Conservation (phyloP, 768 basidiomycete species). For the Strobilomyces echinocephalus region DNA sequence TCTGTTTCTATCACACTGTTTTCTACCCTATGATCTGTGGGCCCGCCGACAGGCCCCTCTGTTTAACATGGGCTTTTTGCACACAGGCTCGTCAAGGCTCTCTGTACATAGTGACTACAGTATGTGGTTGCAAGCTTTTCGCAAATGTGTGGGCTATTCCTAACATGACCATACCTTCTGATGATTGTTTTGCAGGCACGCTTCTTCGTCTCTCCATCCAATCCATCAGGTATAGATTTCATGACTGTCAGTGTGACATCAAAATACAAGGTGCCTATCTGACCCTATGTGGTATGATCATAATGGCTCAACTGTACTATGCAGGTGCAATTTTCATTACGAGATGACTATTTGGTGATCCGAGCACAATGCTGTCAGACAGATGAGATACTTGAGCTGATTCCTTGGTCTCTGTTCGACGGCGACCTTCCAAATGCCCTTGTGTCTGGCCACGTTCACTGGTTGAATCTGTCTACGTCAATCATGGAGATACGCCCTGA, state of each 20-base stretch:
- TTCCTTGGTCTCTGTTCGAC: too few species aligned
- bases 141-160: too few species aligned
- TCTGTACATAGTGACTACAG: too few species aligned
- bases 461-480: conserved; percentile 16
- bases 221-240: not conserved
- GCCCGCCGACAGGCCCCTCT: too few species aligned
- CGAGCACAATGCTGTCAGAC: not conserved
- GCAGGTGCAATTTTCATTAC: conserved; percentile 17
- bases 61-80: too few species aligned
- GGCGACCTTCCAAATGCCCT: conserved; percentile 14
- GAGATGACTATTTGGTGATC: conserved; percentile 4
- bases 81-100: too few species aligned
- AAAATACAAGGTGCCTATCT: conserved; percentile 1
- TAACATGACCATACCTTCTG: too few species aligned
- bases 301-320: not conserved
- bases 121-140: too few species aligned
- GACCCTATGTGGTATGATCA: not conserved
- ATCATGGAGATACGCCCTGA: conserved; percentile 24
- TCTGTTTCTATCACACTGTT: too few species aligned
- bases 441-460: conserved; percentile 15
- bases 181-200: not conserved
- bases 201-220: not conserved
- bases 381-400: conserved; percentile 11
- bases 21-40: too few species aligned
- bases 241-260: not conserved